Base-by-base conservation (phyloP, 805 yeast species). In the Wickerhamiella lipophila region DNA sequence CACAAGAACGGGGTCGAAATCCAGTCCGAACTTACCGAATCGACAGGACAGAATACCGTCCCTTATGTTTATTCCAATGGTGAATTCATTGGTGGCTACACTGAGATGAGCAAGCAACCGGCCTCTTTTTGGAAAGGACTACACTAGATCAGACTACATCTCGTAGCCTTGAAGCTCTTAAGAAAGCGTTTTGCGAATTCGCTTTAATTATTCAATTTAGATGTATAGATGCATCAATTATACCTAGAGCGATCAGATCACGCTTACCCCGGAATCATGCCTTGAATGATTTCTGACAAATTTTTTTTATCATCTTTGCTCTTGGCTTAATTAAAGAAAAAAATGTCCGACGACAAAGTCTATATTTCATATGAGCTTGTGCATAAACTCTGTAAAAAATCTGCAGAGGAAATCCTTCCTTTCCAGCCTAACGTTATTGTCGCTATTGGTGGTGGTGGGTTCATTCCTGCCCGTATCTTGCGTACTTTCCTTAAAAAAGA, bases 401-500 rank as follows among this genome's bases (percentile, higher is more conserved):
- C 77, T 12, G 83, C 85, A 9, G 70, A 63, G 34, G 64, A 68
- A 47, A 35, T 45, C 29, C 71, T 81, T 58, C 65, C 70, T 58
- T 81, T 85, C 70, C 77, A 84, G 58, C 94, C 95, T 35, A 94
- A 88, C 65, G 73, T 85, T 51, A 84, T 88, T 67, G 84, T 89
- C 54, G 96, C 97, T 57, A 86, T 89, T 60, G 98, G 73, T 61
- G 95, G 95, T 58, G 95, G 98, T 63, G 98, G 97, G 1, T 85
- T 89, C 66, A 92, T 89, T 51, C 98, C 97, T 23, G 96, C 98
- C 7, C 78, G 98, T 65, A 92, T 92, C 68, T 74, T 89, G 64
- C 78, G 98, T 65, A 80, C 97, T 1, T 92, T 89, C 67, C 71
- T 89, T 57, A 89, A 88, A 66, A 30, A 49, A 29, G 53, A 56